These are phyloP conservation scores for Pleurostoma richardsiae DNA, from an alignment of 2,329 filamentous ascomycete species.

Conservation along the genomic window DNA sequence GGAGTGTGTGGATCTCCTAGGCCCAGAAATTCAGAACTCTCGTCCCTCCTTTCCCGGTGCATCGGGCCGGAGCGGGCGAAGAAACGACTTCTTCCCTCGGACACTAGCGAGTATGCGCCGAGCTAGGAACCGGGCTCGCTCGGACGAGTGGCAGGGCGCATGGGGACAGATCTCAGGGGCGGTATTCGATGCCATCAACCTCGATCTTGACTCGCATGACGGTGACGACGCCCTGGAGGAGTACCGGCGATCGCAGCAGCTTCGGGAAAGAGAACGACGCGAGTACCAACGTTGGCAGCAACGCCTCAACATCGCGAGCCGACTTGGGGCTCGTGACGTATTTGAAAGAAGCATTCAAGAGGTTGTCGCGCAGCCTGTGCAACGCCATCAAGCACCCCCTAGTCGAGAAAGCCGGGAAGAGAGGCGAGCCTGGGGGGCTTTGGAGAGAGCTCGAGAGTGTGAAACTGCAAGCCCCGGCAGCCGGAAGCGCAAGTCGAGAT, in stretches of 20 bases:
- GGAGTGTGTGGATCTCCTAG: conserved; percentile 60
- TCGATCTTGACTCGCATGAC: conserved; percentile 83
- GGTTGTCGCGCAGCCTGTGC: conserved; percentile 50
- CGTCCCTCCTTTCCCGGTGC: conserved; percentile 17
- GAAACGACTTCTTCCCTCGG: conserved; percentile 40
- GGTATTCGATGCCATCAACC: conserved; percentile 62
- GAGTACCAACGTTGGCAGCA: conserved; percentile 75
- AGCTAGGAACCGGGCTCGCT: conserved; percentile 60
- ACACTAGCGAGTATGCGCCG: conserved; percentile 54
- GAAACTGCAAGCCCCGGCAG: conserved; percentile 44
- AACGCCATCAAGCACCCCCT: conserved; percentile 33
- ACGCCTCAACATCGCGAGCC: conserved; percentile 74
- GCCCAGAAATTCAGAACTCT: conserved; percentile 26
- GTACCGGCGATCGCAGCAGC: conserved; percentile 47
- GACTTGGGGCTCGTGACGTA: conserved; percentile 68
- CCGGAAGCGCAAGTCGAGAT: conserved; percentile 71
- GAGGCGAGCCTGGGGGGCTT: conserved; percentile 79
- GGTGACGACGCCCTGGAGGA: conserved; percentile 57
- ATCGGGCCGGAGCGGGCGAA: conserved; percentile 11
- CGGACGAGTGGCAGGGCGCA: conserved; percentile 81
- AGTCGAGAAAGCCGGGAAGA: conserved; percentile 71
- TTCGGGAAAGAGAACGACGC: conserved; percentile 46
- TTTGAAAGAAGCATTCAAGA: conserved; percentile 60
- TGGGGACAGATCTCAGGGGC: conserved; percentile 63
- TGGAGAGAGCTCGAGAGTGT: conserved; percentile 76